Base-by-base conservation (phyloP, 352 stramenopile genomes). In the Globisporangium cylindrosporum region DNA sequence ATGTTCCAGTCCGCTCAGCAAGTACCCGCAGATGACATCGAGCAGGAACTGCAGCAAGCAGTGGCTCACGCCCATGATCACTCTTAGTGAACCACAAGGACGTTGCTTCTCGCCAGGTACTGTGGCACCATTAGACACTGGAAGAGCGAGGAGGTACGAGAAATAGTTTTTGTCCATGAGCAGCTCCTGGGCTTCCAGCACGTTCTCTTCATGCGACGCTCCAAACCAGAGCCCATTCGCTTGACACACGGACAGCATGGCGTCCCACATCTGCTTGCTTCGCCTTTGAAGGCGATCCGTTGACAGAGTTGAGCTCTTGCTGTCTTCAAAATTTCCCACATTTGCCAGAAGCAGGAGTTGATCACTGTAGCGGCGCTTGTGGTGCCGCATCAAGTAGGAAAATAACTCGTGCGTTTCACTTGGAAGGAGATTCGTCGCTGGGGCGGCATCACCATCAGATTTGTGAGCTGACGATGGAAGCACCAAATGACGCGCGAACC, bases 1-100 rank as follows among this genome's bases (percentile, higher is more conserved):
- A 18, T 79, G 74, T 49, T 92, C 82, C 0, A 92, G 63, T 43
- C 73, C 82, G 49, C 80, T 86, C 48, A 92, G 70, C 22, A 90
- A 74, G 48, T 80, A 90, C 22, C 69, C 68, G 36, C 67, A 81
- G 60, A 85, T 73, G 20, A 80, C 49, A 32, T 92, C 82, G 1
- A 87, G 74, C 24, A 82, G 59, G 41, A 92, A 72, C 38, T 86
- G 81, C 36, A 92, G 59, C 32, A 91, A 58, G 6, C 60, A 62
- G 34, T 74, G 77, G 54, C 66, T 68, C 12, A 72, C 22, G 59
- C 64, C 4, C 41, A 79, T 46, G 20, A 64, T 43, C 67, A 32
- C 38, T 1, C n/a, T 32, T 34, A 77, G 25, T 20, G 12, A 25
- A 6, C 46, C 38, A 29, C 7, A 2, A n/a, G 14, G 41, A 51